Conservation (phyloP, 2,329 filamentous ascomycete genomes). For the Fusarium agapanthi region DNA sequence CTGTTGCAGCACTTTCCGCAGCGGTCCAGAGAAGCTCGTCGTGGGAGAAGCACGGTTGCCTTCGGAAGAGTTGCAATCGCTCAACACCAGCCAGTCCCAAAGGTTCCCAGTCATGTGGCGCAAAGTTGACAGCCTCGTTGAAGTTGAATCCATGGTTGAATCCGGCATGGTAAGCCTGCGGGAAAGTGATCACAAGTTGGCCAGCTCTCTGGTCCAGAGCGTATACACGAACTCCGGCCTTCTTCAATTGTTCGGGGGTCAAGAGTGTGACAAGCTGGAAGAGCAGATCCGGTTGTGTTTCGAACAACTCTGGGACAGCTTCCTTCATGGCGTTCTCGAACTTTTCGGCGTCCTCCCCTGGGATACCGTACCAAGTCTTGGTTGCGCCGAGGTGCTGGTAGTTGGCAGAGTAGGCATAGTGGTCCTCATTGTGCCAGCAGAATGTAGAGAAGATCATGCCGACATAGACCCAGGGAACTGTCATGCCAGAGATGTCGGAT, state of each 20-base stretch:
- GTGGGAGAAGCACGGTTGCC: slow-evolving; percentile 96
- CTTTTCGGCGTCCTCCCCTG: slow-evolving; percentile 89
- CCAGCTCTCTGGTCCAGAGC: slow-evolving; percentile 96
- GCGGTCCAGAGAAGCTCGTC: slow-evolving; percentile 94
- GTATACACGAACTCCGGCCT: slow-evolving; percentile 91
- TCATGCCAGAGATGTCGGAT: slow-evolving; percentile 98
- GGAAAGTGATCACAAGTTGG: slow-evolving; percentile 96
- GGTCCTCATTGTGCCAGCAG: slow-evolving; percentile 99
- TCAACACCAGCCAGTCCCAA: slow-evolving; percentile 88
- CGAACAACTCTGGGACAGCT: slow-evolving; percentile 94
- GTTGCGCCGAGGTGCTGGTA: slow-evolving; percentile 98
- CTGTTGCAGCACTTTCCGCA: slow-evolving; percentile 74
- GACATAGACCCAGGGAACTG: slow-evolving; percentile 98
- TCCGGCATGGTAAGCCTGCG: slow-evolving; percentile 95
- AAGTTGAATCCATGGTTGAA: slow-evolving; percentile 99
- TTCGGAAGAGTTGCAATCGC: slow-evolving; percentile 83
- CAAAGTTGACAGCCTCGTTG: slow-evolving; percentile 98
- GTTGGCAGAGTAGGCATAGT: slow-evolving; percentile 97
- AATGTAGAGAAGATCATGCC: slow-evolving; percentile 99
- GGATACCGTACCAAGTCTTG: slow-evolving; percentile 99
- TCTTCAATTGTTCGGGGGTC: slow-evolving; percentile 90
- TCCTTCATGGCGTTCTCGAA: slow-evolving; percentile 96
- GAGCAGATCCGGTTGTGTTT: slow-evolving; percentile 93
- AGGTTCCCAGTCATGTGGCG: slow-evolving; percentile 93
- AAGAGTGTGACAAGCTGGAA: slow-evolving; percentile 98